phyloP scores from a whole-genome alignment of 1,284 basidiomycete genomes.

The Malassezia pachydermatis region DNA sequence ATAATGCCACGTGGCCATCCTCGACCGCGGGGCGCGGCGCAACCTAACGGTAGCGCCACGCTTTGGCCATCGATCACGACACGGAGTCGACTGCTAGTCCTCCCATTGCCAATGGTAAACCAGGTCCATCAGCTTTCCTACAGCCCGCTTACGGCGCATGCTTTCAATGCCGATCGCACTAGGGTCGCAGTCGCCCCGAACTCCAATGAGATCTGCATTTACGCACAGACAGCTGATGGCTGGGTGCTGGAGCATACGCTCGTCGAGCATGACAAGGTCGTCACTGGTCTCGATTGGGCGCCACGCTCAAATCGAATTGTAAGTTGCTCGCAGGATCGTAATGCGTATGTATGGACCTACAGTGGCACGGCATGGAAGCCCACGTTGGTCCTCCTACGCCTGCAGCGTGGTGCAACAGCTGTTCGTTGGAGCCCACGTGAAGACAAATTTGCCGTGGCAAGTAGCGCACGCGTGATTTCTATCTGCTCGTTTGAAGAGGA shows the following conservation, averaged over 20 bases:
- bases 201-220: slow-evolving; percentile 78
- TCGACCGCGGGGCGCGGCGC: not conserved
- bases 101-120: slow-evolving; percentile 29
- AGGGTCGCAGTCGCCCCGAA: slow-evolving; percentile 87
- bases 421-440: slow-evolving; percentile 95
- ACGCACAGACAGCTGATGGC: slow-evolving; percentile 42
- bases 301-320: slow-evolving; percentile 92
- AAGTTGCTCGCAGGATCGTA: slow-evolving; percentile 93
- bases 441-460: slow-evolving; percentile 97
- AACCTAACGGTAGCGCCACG: not conserved
- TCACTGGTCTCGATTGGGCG: slow-evolving; percentile 98
- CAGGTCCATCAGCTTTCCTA: slow-evolving; percentile 59
- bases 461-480: slow-evolving; percentile 60
- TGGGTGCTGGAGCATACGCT: slow-evolving; percentile 74
- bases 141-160: slow-evolving; percentile 75
- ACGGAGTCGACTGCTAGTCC: slow-evolving; percentile 39
- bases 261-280: slow-evolving; percentile 91
- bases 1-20: slow-evolving; percentile 7
- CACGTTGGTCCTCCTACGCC: slow-evolving; percentile 83
- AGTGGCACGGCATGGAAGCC: slow-evolving; percentile 74
- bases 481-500: slow-evolving; percentile 47
- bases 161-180: slow-evolving; percentile 79
- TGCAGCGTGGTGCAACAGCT: slow-evolving; percentile 89
- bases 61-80: not conserved
- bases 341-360: slow-evolving; percentile 96